A percentile compares a stretch with the other conserved stretches of the same genome.
These are phyloP conservation scores for Eucalyptus albens DNA, from an alignment of 345 rosid species.

Conservation along the genomic window DNA sequence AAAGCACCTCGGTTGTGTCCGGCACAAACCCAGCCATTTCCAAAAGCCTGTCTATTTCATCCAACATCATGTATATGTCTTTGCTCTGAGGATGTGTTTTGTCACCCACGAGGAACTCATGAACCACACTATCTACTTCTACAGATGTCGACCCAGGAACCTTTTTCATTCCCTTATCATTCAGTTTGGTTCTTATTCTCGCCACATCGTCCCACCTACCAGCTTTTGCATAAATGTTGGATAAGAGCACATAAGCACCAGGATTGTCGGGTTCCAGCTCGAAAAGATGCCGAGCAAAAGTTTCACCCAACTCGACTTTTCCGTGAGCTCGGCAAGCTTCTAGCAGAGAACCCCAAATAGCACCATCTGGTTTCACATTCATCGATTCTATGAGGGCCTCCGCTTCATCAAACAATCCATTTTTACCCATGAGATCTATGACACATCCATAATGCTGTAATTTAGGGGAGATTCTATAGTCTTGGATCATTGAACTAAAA, in stretches of 20 bases:
- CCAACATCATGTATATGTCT: constrained; percentile 53
- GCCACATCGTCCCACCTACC: constrained; percentile 72
- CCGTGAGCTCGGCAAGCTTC: constrained; percentile 54
- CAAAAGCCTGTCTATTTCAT: constrained; percentile 41
- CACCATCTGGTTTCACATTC: constrained; percentile 57
- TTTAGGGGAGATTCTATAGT: constrained; percentile 40
- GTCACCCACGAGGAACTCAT: constrained; percentile 72
- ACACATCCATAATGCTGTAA: constrained; percentile 68
- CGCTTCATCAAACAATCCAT: constrained; percentile 53
- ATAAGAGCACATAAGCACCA: constrained; percentile 56
- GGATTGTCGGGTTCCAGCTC: constrained; percentile 45
- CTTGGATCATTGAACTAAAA: constrained; percentile 39
- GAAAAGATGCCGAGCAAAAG: constrained; percentile 31
- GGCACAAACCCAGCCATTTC: constrained; percentile 48
- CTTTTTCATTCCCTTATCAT: constrained; percentile 55
- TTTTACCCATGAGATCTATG: constrained; percentile 64
- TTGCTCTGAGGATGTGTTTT: constrained; percentile 42
- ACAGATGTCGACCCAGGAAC: constrained; percentile 72
- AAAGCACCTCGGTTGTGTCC: constrained; percentile 60
- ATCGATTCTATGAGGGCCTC: constrained; percentile 30
- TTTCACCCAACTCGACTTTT: constrained; percentile 40
- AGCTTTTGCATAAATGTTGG: constrained; percentile 70
- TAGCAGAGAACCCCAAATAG: constrained; percentile 71
- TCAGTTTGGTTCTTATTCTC: constrained; percentile 32
- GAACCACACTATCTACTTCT: constrained; percentile 54